Conservation (phyloP, 495 filamentous ascomycete genomes). For the Penicillium flavigenum region DNA sequence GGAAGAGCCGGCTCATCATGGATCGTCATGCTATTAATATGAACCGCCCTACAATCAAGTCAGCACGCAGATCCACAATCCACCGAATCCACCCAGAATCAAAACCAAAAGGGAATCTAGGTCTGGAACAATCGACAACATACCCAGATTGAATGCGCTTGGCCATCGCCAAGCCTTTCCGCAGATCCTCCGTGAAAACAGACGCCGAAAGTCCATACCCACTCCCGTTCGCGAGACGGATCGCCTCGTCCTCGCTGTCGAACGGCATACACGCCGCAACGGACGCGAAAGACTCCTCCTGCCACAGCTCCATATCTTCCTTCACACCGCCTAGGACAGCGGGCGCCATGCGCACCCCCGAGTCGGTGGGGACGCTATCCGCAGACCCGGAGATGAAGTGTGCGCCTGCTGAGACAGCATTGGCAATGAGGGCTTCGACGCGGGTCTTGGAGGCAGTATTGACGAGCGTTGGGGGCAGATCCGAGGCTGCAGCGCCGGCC, state of each 20-base stretch:
- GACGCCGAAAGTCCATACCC: constrained; percentile 50
- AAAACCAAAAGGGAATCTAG: neutral
- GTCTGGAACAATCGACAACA: constrained; percentile 10
- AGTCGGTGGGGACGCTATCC: constrained; percentile 34
- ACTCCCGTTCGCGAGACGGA: constrained; percentile 47
- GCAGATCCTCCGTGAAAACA: constrained; percentile 49
- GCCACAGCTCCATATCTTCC: constrained; percentile 74
- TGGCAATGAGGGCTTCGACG: constrained; percentile 59
- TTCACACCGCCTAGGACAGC: constrained; percentile 65
- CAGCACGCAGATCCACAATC: neutral
- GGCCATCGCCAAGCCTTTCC: constrained; percentile 44
- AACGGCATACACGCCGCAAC: constrained; percentile 54
- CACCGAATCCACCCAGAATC: neutral
- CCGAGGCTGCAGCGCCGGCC: constrained; percentile 39
- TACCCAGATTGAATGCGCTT: constrained; percentile 48
- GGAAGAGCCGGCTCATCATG: constrained; percentile 79
- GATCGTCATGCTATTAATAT: constrained; percentile 86
- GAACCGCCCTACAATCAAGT: constrained; percentile 56
- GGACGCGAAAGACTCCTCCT: constrained; percentile 78
- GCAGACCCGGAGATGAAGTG: constrained; percentile 56
- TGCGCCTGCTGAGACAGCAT: constrained; percentile 66
- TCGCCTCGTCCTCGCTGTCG: constrained; percentile 46
- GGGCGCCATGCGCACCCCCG: constrained; percentile 63
- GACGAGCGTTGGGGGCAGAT: constrained; percentile 60
- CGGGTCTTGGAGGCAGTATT: constrained; percentile 59